Evolutionary conservation across 2,329 filamentous ascomycete genomes (phyloP).

Genomic region (Talaromyces sp.): DNA sequence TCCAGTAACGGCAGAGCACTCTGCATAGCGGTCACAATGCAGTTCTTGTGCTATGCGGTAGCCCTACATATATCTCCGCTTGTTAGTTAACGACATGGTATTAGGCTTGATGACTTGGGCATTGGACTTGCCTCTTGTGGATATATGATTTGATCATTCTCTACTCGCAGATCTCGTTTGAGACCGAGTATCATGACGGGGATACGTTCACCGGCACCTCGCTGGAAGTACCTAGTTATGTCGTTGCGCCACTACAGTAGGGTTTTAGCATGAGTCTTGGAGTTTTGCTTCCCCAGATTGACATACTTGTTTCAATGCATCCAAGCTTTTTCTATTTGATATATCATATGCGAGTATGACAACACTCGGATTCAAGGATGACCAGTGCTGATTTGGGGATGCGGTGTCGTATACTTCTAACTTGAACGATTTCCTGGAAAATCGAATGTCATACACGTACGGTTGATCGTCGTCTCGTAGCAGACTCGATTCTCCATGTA

Average conservation of each 20-base stretch:
- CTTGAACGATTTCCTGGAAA: conserved; percentile 56
- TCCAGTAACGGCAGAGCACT: conserved; percentile 62
- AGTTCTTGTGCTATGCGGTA: conserved; percentile 61
- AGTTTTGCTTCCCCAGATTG: not conserved
- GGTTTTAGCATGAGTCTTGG: not conserved
- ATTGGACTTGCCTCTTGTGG: conserved; percentile 40
- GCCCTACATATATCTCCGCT: conserved; percentile 35
- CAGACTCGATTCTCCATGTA: conserved; percentile 33
- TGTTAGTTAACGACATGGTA: not conserved
- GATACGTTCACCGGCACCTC: conserved; percentile 44
- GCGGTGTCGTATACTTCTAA: conserved; percentile 59
- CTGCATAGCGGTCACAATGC: conserved; percentile 61
- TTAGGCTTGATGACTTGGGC: not conserved
- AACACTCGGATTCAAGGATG: conserved; percentile 54
- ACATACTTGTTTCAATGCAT: conserved; percentile 45
- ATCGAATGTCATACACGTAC: conserved; percentile 58
- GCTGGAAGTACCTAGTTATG: conserved; percentile 52
- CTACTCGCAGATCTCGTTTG: conserved; percentile 56
- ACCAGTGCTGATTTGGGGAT: conserved; percentile 56
- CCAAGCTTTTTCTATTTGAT: conserved; percentile 51
- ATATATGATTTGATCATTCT: conserved; percentile 45
- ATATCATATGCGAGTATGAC: conserved; percentile 61
- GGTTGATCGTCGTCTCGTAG: conserved; percentile 59
- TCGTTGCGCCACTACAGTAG: conserved; percentile 43
- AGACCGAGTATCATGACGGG: conserved; percentile 61